Evolutionary conservation across 495 filamentous ascomycete species (phyloP).

Genomic region (Penicillium malachiteum): DNA sequence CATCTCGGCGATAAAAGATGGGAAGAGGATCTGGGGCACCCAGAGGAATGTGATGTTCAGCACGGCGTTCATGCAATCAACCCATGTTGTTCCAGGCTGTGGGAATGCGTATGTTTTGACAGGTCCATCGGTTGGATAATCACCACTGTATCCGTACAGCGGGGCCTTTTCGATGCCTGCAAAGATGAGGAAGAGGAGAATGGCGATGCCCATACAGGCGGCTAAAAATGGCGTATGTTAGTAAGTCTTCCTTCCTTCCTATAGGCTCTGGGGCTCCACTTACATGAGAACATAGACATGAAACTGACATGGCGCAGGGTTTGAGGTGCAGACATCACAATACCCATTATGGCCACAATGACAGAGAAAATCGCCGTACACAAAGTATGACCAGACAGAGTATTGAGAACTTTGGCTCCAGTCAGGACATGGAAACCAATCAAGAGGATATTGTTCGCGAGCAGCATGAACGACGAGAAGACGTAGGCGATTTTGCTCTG

Average conservation of each 20-base stretch:
- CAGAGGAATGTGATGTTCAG: slow-evolving; percentile 48
- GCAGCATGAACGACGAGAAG: slow-evolving; percentile 39
- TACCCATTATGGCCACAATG: slow-evolving; percentile 36
- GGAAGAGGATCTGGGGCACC: slow-evolving; percentile 55
- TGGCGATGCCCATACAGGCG: slow-evolving; percentile 44
- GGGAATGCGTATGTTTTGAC: slow-evolving; percentile 48
- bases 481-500: slow-evolving; percentile 34
- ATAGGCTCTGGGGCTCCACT: neutral
- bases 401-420: slow-evolving; percentile 38
- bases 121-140: slow-evolving; percentile 37
- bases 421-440: slow-evolving; percentile 42
- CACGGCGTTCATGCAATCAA: slow-evolving; percentile 47
- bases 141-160: slow-evolving; percentile 23
- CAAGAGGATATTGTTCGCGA: slow-evolving; percentile 41
- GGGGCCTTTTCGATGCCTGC: slow-evolving; percentile 43
- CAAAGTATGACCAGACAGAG: slow-evolving; percentile 34
- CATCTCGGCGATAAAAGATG: slow-evolving; percentile 60
- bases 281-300: slow-evolving; percentile 47
- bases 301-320: slow-evolving; percentile 44
- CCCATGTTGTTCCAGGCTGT: slow-evolving; percentile 43
- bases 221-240: slow-evolving; percentile 11
- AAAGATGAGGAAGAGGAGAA: slow-evolving; percentile 48
- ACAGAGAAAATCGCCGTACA: slow-evolving; percentile 38
- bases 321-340: slow-evolving; percentile 40
- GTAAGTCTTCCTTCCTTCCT: too few relatives aligned